phyloP scores from a whole-genome alignment of 2,329 filamentous ascomycete genomes.

The Periconia sp. region DNA sequence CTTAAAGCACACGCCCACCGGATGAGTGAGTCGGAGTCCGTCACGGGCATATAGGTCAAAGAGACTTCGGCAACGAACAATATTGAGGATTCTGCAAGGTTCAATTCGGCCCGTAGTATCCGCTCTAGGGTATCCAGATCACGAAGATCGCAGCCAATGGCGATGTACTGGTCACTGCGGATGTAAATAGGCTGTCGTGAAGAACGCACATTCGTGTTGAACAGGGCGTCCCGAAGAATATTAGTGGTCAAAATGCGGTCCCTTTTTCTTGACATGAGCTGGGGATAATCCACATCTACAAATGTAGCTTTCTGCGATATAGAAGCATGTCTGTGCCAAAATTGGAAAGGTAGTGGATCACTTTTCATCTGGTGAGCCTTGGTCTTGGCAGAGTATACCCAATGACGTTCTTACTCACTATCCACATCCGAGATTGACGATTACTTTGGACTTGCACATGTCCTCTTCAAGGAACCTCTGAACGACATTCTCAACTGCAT shows the following conservation, averaged over 20 bases:
- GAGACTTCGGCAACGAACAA: constrained; percentile 90
- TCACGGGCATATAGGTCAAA: constrained; percentile 84
- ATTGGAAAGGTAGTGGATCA: constrained; percentile 87
- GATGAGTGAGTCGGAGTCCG: constrained; percentile 75
- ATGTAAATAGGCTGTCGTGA: constrained; percentile 36
- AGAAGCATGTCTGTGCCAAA: constrained; percentile 69
- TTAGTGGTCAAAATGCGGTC: constrained; percentile 66
- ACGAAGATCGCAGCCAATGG: constrained; percentile 81
- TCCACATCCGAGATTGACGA: constrained; percentile 88
- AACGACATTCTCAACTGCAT: constrained; percentile 78
- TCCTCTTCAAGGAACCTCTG: constrained; percentile 71
- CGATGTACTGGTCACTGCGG: constrained; percentile 72
- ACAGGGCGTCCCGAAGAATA: constrained; percentile 48
- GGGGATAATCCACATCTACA: constrained; percentile 85
- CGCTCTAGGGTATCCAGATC: constrained; percentile 67
- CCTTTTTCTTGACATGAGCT: constrained; percentile 77
- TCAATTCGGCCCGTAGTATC: constrained; percentile 64
- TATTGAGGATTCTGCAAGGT: constrained; percentile 65
- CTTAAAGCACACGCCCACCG: constrained; percentile 76
- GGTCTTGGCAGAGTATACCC: constrained; percentile 1
- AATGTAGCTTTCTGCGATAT: constrained; percentile 68
- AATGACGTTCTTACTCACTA: constrained; percentile 67
- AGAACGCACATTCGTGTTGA: constrained; percentile 31
- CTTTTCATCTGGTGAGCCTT: constrained; percentile 54
- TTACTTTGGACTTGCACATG: constrained; percentile 67